These are phyloP conservation scores for Boletus sp. DNA, from an alignment of 768 basidiomycete species.

Conservation along the genomic window DNA sequence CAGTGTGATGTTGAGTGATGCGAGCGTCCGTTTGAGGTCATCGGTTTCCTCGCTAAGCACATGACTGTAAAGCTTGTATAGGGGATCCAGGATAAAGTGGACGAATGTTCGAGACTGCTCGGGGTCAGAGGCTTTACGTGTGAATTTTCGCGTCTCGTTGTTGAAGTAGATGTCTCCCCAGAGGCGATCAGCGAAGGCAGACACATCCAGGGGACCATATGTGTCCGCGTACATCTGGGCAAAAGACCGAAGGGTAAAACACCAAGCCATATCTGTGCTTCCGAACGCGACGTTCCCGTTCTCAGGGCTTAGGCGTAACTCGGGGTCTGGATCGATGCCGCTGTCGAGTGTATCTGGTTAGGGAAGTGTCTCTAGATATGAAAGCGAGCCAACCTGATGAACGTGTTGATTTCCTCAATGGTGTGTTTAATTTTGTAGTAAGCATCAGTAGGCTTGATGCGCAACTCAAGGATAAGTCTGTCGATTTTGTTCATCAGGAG, in stretches of 20 bases:
- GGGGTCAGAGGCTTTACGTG: conserved; percentile 70
- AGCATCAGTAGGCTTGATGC: conserved; percentile 92
- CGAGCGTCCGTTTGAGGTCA: conserved; percentile 76
- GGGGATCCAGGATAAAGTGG: conserved; percentile 91
- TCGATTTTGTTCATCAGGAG: conserved; percentile 98
- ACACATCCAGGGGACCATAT: conserved; percentile 81
- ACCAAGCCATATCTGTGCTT: conserved; percentile 96
- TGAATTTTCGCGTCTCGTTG: conserved; percentile 80
- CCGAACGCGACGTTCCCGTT: conserved; percentile 96
- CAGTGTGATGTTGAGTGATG: conserved; percentile 72
- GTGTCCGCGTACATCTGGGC: conserved; percentile 95
- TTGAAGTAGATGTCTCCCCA: conserved; percentile 99
- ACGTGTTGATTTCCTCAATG: conserved; percentile 95
- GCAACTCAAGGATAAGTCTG: conserved; percentile 91
- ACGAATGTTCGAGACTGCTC: conserved; percentile 85
- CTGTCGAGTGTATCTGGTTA: conserved; percentile 33
- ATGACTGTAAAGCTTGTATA: conserved; percentile 96
- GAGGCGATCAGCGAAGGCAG: conserved; percentile 81
- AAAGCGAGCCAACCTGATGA: conserved; percentile 68
- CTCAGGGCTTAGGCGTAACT: conserved; percentile 87
- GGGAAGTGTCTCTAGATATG: neutral
- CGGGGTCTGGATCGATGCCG: conserved; percentile 84
- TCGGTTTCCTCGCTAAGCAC: conserved; percentile 94
- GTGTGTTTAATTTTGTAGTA: conserved; percentile 99
- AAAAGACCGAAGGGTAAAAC: conserved; percentile 91